A percentile compares a stretch with the other conserved stretches of the same genome.
These are phyloP conservation scores for Scalesia atractyloides DNA, from an alignment of 129 eudicot species.

Conservation along the genomic window DNA sequence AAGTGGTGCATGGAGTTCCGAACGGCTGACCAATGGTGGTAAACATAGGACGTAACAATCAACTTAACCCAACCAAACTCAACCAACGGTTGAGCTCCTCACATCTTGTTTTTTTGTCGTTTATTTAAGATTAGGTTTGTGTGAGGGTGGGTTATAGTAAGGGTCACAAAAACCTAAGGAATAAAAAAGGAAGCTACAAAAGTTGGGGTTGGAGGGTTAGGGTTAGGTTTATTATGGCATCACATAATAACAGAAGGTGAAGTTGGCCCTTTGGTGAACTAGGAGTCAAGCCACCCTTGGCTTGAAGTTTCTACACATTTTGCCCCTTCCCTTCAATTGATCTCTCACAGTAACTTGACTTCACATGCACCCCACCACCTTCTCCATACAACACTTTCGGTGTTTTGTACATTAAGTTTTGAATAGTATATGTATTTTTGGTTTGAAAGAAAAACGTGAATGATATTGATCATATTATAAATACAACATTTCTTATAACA, in stretches of 20 bases:
- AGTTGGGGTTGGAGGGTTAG: conserved; percentile 12
- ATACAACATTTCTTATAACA: too few relatives aligned
- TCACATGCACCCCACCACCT: background rate
- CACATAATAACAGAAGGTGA: background rate
- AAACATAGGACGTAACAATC: conserved; percentile 12
- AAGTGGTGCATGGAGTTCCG: conserved; percentile 23
- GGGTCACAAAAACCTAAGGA: conserved; percentile 10
- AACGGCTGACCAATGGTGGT: conserved; percentile 21
- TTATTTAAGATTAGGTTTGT: background rate
- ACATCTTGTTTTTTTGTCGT: conserved; percentile 19
- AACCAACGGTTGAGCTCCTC: conserved; percentile 9
- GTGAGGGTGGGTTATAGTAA: conserved; percentile 11
- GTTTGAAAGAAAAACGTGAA: too few relatives aligned
- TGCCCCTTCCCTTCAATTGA: conserved; percentile 5
- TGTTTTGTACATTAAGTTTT: background rate
- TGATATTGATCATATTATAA: too few relatives aligned
- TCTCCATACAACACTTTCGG: background rate
- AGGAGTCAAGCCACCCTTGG: conserved; percentile 6
- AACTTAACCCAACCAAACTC: background rate
- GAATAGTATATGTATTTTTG: background rate
- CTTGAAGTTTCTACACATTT: conserved; percentile 4
- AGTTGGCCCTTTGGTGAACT: conserved; percentile 24
- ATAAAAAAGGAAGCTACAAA: conserved; percentile 26
- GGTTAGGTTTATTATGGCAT: conserved; percentile 16
- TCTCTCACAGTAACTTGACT: conserved; percentile 12